A percentile compares a stretch with the other conserved stretches of the same genome.
These are phyloP conservation scores for Coemansia sp. DNA, from an alignment of 192 early-diverging fungal species.

Conservation along the genomic window DNA sequence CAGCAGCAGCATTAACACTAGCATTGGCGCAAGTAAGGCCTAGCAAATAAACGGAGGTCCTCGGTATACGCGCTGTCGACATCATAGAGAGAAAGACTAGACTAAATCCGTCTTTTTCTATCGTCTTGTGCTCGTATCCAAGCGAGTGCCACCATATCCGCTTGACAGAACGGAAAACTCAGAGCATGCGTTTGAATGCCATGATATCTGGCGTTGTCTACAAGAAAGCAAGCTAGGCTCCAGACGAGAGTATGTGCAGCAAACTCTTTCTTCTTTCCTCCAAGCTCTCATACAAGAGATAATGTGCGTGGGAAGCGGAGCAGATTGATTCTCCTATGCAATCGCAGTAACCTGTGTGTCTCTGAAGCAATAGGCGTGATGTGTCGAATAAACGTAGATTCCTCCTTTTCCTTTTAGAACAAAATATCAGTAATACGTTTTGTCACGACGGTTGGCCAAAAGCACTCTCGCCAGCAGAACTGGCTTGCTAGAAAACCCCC, in stretches of 20 bases:
- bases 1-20: too few species aligned
- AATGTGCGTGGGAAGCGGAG: conserved; percentile 1
- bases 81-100: background rate
- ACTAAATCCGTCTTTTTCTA: background rate
- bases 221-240: background rate
- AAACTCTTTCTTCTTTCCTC: too few species aligned
- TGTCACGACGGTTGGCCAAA: too few species aligned
- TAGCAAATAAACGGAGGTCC: conserved; percentile 1
- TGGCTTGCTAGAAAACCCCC: background rate
- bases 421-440: too few species aligned
- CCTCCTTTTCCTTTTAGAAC: too few species aligned
- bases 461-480: background rate
- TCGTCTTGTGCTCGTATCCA: too few species aligned
- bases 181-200: background rate
- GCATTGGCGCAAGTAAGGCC: background rate
- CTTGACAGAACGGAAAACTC: background rate
- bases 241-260: too few species aligned
- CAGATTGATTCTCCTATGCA: background rate
- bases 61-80: background rate
- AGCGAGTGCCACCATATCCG: too few species aligned
- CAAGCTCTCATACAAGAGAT: background rate
- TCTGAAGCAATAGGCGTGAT: background rate
- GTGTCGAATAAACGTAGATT: background rate
- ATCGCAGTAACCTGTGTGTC: conserved; percentile 3
- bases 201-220: background rate